Base-by-base conservation (phyloP, 305 asterid genomes). In the Striga hermonthica region DNA sequence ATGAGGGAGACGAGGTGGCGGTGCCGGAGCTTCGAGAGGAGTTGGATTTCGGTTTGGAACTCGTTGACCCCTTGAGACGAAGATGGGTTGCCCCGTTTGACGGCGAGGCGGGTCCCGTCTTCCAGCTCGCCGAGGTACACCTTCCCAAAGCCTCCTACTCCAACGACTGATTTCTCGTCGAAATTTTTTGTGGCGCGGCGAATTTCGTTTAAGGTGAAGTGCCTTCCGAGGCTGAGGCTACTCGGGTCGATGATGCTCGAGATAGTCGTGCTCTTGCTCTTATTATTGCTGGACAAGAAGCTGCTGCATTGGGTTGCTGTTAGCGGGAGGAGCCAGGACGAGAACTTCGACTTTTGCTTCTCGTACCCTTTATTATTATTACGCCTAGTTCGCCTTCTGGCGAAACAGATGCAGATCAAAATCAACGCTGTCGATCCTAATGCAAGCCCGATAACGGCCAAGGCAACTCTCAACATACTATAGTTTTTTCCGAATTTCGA, bases 91-190 rank as follows among this genome's bases (percentile, higher is more conserved):
- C 96, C 97, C 70, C 97, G 79, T 67, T 93, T 93, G 38, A 93
- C 84, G 1, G 97, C 96, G 4, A 93, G 80, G 16, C 86, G 80
- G 0, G 83, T 83, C 28, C 98, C 96, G 22, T 77, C 86, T 4
- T 80, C 83, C 6, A 74, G 49, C 36, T 78, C 86, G 0, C 87
- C 97, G 0, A 93, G 79, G 72, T 81, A 93, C 16, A 93, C 98
- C 67, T 90, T 93, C 4, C 96, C 98, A 7, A 93, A 93, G 0
- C 98, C 97, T 4, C 97, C 96, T 7, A 93, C 89, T 41, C 97
- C 97, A 0, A 90, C 79, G 4, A 90, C 84, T 0, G 76, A 84
- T 35, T 78, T 78, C 31, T 90, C 95, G 31, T 86, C 93, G 35
- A 92, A 92, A 53, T 82, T 83, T 62, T 80, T 87, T 1, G 98